Percentiles rank a stretch among this genome's conserved stretches.
phyloP scores from a whole-genome alignment of 148 eudicot genomes.

The Spergularia marina region DNA sequence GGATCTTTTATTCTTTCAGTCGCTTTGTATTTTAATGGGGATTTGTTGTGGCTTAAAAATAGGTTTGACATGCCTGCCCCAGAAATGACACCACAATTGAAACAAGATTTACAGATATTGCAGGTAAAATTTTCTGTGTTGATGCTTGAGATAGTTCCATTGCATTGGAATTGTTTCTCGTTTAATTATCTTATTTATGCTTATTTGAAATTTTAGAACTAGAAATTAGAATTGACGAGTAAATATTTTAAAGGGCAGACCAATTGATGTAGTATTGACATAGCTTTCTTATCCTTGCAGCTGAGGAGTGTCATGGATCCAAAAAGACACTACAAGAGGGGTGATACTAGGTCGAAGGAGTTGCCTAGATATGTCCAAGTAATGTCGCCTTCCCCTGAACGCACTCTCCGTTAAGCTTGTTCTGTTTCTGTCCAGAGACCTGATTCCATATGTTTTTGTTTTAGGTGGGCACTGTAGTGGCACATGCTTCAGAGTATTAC shows the following conservation, averaged over 20 bases:
- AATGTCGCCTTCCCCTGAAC: constrained; percentile 1
- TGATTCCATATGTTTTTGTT: constrained; percentile 12
- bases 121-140: constrained; percentile 40
- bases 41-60: constrained; percentile 13
- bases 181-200: not conserved
- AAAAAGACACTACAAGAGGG: constrained; percentile 94
- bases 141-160: not conserved
- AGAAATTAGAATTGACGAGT: not conserved
- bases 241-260: not conserved
- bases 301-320: constrained; percentile 88
- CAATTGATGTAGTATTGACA: constrained; percentile 5
- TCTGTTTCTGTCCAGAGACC: too few relatives aligned
- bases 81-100: constrained; percentile 71
- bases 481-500: constrained; percentile 57
- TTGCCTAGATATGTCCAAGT: constrained; percentile 92
- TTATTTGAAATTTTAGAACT: not conserved
- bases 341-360: constrained; percentile 61
- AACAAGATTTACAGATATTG: constrained; percentile 76
- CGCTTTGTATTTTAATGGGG: constrained; percentile 7
- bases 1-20: not conserved
- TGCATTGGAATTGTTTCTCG: constrained; percentile 1
- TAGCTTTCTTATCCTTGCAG: constrained; percentile 34
- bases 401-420: too few relatives aligned
- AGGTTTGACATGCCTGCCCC: constrained; percentile 98
- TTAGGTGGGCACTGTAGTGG: constrained; percentile 56